Evolutionary conservation across 2,329 filamentous ascomycete species (phyloP), one percentile per base, ranked within the genome.

Genomic region (Daldinia sp.): DNA sequence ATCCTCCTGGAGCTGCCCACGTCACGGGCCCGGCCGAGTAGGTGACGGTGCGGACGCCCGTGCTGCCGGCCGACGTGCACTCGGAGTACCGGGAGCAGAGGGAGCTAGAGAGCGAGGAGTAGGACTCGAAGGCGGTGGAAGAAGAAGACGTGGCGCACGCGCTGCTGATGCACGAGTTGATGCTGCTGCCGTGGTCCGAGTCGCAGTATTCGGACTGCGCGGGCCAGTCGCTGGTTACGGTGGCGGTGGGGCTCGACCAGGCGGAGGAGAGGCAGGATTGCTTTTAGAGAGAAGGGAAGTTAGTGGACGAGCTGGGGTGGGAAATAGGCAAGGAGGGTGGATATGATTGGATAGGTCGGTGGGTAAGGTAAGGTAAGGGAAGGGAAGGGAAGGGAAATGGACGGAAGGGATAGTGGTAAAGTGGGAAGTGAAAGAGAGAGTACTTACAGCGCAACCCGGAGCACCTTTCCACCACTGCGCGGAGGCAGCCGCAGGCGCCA

Each of bases 371-470:
- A 18, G 7, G 33, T 44, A 33, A n/a, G 4, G n/a, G 15, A 42
- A 20, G 3, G 20, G 35, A 26, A 51, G 12, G 42, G 28, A 50
- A n/a, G 4, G n/a, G 15, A 42, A 20, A 10, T 4, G 35, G 42
- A 41, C 26, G 20, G 35, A 26, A 51, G 12, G 42, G 28, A 50
- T 20, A 48, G 20, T 33, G 28, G 12, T 30, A 35, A 33, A 13
- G 35, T 18, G 13, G 33, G 23, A 56, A 30, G 6, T 4, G 28
- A 48, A 50, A n/a, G n/a, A n/a, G n/a, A n/a, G n/a, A n/a, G 2
- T 20, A 80, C 81, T 73, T 75, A 83, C 82, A 69, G 81, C 82
- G 68, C 82, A 83, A 39, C 78, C 76, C 7, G 82, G 81, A 1
- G 81, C 81, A 15, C 79, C 82, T 61, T 67, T 68, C 72, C 76